Percentiles rank a stretch among this genome's conserved stretches.
phyloP scores from a whole-genome alignment of 495 filamentous ascomycete species.

The Pyrenopolyporus hunteri region DNA sequence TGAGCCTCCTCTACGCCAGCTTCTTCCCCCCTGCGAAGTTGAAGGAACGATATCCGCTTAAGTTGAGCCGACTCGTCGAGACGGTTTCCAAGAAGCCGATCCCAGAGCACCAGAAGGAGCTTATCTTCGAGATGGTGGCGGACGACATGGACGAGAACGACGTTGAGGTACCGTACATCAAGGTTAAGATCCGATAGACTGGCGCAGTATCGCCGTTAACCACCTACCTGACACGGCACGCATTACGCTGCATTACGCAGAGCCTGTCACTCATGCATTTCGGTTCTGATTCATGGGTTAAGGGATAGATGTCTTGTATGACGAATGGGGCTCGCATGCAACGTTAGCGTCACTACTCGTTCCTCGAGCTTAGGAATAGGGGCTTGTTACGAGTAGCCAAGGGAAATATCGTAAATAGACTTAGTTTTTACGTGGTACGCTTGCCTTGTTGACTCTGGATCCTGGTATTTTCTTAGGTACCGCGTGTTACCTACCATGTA shows the following conservation, averaged over 20 bases:
- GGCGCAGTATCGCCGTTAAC: not conserved
- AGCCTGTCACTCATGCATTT: constrained; percentile 3
- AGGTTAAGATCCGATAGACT: constrained; percentile 67
- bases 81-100: constrained; percentile 90
- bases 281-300: constrained; percentile 9
- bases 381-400: constrained; percentile 2
- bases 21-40: constrained; percentile 91
- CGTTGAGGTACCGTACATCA: constrained; percentile 96
- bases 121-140: constrained; percentile 94
- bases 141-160: constrained; percentile 92
- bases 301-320: constrained; percentile 25
- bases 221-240: not conserved
- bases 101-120: constrained; percentile 87
- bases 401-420: constrained; percentile 23
- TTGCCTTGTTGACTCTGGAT: not conserved
- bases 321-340: constrained; percentile 12
- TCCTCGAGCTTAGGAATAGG: constrained; percentile 6
- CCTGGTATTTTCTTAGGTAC: too few species aligned
- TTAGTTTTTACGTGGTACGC: constrained; percentile 16
- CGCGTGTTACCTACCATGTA: too few species aligned
- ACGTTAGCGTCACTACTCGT: not conserved
- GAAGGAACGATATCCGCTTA: constrained; percentile 69
- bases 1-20: constrained; percentile 92
- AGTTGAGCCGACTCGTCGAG: constrained; percentile 84
- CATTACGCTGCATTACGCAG: not conserved